These are phyloP conservation scores for Alternaria viburni DNA, from an alignment of 2,329 filamentous ascomycete species.

Conservation along the genomic window DNA sequence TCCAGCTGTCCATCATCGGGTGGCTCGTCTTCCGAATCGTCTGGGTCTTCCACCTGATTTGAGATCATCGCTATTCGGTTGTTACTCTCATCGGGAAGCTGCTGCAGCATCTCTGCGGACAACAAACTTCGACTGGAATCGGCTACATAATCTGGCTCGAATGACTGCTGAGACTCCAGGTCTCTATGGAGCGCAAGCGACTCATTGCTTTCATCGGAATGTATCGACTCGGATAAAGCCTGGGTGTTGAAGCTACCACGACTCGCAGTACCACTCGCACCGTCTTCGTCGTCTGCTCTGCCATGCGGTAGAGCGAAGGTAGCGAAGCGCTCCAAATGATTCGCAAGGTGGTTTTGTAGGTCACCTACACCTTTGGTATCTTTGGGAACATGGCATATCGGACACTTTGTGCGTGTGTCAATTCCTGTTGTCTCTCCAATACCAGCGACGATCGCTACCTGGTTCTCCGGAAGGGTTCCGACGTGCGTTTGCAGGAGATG, in stretches of 20 bases:
- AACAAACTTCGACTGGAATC: constrained; percentile 8
- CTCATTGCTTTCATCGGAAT: constrained; percentile 15
- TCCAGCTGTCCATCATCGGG: neutral
- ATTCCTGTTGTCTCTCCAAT: constrained; percentile 42
- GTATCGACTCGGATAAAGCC: constrained; percentile 23
- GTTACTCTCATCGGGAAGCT: constrained; percentile 32
- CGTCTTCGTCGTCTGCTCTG: constrained; percentile 36
- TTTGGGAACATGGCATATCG: constrained; percentile 37
- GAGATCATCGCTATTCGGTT: constrained; percentile 28
- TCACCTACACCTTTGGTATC: constrained; percentile 30
- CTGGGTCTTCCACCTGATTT: neutral
- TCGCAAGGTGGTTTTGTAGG: constrained; percentile 45
- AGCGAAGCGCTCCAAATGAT: constrained; percentile 46
- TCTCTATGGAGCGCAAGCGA: neutral
- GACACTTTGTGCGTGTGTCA: constrained; percentile 40
- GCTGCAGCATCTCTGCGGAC: constrained; percentile 31
- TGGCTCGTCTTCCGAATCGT: constrained; percentile 1
- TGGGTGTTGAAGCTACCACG: constrained; percentile 32
- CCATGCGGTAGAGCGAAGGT: constrained; percentile 42
- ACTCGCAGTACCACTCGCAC: constrained; percentile 41
- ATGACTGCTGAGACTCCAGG: neutral
- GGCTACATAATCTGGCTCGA: too few relatives aligned
- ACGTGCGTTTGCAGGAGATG: constrained; percentile 40
- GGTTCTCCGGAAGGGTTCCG: constrained; percentile 36
- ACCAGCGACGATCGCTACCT: constrained; percentile 38